These are phyloP conservation scores for Diaporthe humulicola DNA, from an alignment of 2,329 filamentous ascomycete genomes.

Conservation along the genomic window DNA sequence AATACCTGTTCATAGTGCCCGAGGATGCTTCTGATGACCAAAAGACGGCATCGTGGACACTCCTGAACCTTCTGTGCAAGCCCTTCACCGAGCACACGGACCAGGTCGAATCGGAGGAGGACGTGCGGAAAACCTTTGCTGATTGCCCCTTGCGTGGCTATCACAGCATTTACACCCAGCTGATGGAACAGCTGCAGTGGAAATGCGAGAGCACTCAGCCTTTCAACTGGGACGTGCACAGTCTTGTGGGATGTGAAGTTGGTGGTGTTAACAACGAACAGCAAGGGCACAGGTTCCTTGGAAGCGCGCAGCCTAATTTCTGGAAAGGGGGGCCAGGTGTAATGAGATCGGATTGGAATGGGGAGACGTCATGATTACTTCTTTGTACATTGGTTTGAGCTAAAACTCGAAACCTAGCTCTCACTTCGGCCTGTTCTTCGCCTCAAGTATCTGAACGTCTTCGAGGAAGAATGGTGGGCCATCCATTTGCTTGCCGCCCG, in stretches of 20 bases:
- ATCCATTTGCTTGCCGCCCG: too few species aligned
- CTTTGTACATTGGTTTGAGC: too few species aligned
- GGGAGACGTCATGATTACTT: too few species aligned
- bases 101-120: background rate
- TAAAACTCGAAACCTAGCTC: too few species aligned
- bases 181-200: background rate
- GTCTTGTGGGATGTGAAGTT: background rate
- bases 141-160: background rate
- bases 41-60: background rate
- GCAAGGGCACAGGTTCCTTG: background rate
- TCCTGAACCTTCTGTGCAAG: background rate
- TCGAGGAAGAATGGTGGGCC: too few species aligned
- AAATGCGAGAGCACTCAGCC: background rate
- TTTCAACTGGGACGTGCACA: background rate
- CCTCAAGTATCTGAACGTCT: too few species aligned
- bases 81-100: background rate
- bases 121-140: background rate
- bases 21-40: background rate
- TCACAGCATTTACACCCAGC: background rate
- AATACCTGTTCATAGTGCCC: background rate
- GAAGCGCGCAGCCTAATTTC: background rate
- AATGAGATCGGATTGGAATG: background rate
- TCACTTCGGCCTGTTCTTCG: too few species aligned
- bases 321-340: background rate
- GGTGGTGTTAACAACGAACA: background rate